Evolutionary conservation across 106 monocot genomes (phyloP), one percentile per base, ranked within the genome.

Genomic region (Allium sativum): DNA sequence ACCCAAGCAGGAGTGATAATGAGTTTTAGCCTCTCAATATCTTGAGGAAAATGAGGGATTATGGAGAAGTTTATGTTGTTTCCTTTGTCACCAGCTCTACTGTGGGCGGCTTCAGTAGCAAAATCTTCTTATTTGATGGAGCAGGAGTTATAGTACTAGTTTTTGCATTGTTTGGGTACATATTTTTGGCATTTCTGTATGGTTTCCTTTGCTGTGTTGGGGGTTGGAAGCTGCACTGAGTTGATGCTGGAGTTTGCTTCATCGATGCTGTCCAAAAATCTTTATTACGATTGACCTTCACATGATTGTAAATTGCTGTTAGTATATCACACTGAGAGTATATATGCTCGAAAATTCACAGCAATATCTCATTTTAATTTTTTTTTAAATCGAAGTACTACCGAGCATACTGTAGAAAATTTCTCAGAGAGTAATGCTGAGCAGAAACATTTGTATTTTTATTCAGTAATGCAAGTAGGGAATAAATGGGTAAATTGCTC

Each of bases 51-150:
- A 66, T 99, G 78, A 52, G 98, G 98, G 20, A 99, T 83, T 61
- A 99, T 66, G 45, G 98, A 99, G 58, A 99, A 85, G 50, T 92
- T 98, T 41, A 98, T 21, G 65, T 98, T 88, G 70, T 98, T 92
- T 67, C 88, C 92, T 76, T 92, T 98, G 68, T 98, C 98, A 0
- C 98, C 98, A 41, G 88, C 82, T 64, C 92, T 70, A 62, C 87
- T 81, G 60, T 98, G 98, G 31, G 92, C 92, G n/a, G 85, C 74
- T 68, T 87, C 74, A 64, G 81, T 10, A 98, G 88, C 67, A 78
- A 80, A 55, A 88, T 73, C 66, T 61, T 79, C 74, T 62, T 71
- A 21, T 74, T 68, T 7, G 80, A 67, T 45, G 88, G 82, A 62
- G 78, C 80, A 65, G 53, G 68, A 18, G 48, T 13, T 55, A 53